These are phyloP conservation scores for Andrographis paniculata DNA, from an alignment of 305 asterid species.

Conservation along the genomic window DNA sequence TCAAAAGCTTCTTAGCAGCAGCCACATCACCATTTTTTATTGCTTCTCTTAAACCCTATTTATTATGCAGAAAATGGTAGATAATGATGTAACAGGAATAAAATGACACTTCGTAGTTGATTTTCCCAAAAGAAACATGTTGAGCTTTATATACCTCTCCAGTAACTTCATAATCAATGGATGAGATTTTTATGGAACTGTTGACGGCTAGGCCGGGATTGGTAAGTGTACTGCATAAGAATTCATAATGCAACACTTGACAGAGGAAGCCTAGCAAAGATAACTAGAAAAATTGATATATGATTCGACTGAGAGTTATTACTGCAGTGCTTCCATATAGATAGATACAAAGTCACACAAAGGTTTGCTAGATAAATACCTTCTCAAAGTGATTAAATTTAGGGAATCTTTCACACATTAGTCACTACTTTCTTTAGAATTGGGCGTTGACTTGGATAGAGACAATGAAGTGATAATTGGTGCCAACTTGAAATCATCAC, in stretches of 20 bases:
- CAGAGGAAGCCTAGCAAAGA: too few species aligned
- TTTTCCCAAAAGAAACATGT: conserved; percentile 10
- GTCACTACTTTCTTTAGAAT: neutral
- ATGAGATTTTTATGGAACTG: conserved; percentile 31
- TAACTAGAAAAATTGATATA: too few species aligned
- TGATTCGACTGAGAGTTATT: too few species aligned
- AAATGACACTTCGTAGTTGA: conserved; percentile 6
- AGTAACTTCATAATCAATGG: conserved; percentile 56
- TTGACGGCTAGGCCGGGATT: conserved; percentile 60
- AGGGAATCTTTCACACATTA: too few species aligned
- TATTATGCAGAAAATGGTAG: conserved; percentile 25
- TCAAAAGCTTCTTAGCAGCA: conserved; percentile 77
- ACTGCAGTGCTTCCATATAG: too few species aligned
- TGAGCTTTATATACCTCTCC: conserved; percentile 63
- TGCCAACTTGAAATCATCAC: neutral
- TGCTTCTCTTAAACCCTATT: conserved; percentile 90
- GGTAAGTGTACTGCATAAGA: conserved; percentile 59
- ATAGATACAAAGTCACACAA: too few species aligned
- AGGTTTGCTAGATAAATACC: too few species aligned
- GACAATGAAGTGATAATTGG: neutral
- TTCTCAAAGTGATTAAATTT: too few species aligned
- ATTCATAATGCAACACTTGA: too few species aligned
- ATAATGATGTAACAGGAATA: conserved; percentile 8
- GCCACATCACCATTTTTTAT: conserved; percentile 85
- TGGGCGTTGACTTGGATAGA: neutral